Evolutionary conservation across 2,329 filamentous ascomycete species (phyloP).

Genomic region (Fusarium buxicola): DNA sequence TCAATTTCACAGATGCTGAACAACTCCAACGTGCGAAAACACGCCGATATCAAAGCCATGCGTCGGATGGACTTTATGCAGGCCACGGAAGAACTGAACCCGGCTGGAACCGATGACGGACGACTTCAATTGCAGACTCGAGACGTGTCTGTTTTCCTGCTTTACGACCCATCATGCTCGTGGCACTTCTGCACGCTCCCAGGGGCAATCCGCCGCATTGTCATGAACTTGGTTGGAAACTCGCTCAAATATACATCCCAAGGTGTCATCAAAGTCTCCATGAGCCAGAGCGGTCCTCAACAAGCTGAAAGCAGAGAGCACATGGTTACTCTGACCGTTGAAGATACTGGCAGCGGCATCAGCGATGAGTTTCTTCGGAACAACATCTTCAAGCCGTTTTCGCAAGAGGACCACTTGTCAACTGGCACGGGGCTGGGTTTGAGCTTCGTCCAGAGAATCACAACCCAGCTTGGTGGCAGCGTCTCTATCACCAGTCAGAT

Average conservation of each 20-base stretch:
- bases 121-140: conserved; percentile 18
- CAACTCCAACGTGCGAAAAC: neutral
- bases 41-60: conserved; percentile 24
- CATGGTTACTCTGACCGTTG: conserved; percentile 57
- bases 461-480: conserved; percentile 66
- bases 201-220: conserved; percentile 62
- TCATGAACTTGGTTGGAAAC: conserved; percentile 74
- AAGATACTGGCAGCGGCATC: conserved; percentile 75
- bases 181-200: conserved; percentile 68
- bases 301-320: neutral
- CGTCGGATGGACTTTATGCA: conserved; percentile 34
- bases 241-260: conserved; percentile 68
- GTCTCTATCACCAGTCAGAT: conserved; percentile 64
- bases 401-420: conserved; percentile 70
- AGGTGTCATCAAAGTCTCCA: conserved; percentile 47
- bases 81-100: too few species aligned
- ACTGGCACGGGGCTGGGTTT: conserved; percentile 73
- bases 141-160: conserved; percentile 43
- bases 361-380: conserved; percentile 70
- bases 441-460: conserved; percentile 70
- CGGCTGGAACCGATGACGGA: too few species aligned
- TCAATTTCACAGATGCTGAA: conserved; percentile 29
- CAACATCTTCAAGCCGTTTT: conserved; percentile 70
- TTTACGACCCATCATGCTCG: conserved; percentile 54
- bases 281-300: conserved; percentile 32